phyloP scores from a whole-genome alignment of 148 eudicot genomes.

The Rhododendron ovatum region DNA sequence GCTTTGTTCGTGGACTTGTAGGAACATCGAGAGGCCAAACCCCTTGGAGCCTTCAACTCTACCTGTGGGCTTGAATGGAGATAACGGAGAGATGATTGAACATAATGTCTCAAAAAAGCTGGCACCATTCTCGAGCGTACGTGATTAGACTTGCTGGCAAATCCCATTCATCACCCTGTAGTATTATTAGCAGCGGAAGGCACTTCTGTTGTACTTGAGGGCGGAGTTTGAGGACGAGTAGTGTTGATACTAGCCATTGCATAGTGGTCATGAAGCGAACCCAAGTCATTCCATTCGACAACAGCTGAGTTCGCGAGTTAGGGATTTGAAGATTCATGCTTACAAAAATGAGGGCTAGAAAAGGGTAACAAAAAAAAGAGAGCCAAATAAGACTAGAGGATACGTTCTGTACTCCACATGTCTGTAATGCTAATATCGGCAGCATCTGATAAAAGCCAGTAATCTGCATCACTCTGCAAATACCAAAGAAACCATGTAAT shows the following conservation, averaged over 20 bases:
- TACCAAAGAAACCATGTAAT: not conserved
- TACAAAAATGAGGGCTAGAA: not conserved
- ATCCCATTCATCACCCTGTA: not conserved
- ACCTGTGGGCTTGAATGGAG: not conserved
- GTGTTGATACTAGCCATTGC: slow-evolving; percentile 33
- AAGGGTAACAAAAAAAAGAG: not conserved
- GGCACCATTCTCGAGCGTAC: not conserved
- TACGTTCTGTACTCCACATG: slow-evolving; percentile 89
- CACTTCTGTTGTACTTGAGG: slow-evolving; percentile 30
- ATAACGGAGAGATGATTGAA: not conserved
- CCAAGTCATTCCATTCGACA: slow-evolving; percentile 66
- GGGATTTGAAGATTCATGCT: slow-evolving; percentile 21
- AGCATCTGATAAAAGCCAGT: slow-evolving; percentile 86
- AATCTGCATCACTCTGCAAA: slow-evolving; percentile 87
- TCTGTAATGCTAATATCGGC: slow-evolving; percentile 85
- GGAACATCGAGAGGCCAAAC: not conserved
- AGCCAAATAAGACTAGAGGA: slow-evolving; percentile 31
- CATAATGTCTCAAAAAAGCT: not conserved
- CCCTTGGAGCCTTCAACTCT: slow-evolving; percentile 4
- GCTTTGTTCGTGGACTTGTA: not conserved
- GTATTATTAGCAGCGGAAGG: slow-evolving; percentile 22
- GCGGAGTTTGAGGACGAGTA: slow-evolving; percentile 56
- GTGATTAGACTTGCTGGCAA: not conserved
- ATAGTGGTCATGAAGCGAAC: slow-evolving; percentile 45
- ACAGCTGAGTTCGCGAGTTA: slow-evolving; percentile 45